Evolutionary conservation across 2,329 filamentous ascomycete species (phyloP), one percentile per base, ranked within the genome.

Genomic region (Botrytis deweyae): DNA sequence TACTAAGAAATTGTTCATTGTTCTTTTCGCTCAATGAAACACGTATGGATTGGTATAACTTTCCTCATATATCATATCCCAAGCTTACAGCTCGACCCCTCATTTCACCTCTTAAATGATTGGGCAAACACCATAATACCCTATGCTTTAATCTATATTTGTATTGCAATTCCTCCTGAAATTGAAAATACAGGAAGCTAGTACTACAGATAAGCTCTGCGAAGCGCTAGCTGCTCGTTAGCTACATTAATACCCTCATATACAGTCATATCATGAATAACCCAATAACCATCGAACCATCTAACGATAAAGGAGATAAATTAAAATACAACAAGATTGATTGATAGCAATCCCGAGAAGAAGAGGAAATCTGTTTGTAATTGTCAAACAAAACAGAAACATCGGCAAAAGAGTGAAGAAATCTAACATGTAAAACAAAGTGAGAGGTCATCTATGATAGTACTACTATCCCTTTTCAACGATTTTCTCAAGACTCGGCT

Each of bases 401-500:
- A 12, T n/a, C 49, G 49, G 49, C 49, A 52, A 52, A 52, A 52
- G 49, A 6, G 25, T 52, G 3, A 52, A n/a, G 12, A 52, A n/a
- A 52, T n/a, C 25, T n/a, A 16, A n/a, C 4, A 52, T 12, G 22
- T 52, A 16, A 6, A n/a, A 12, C 4, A 52, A 52, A 52, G 49
- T 6, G 25, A 14, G 49, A n/a, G 49, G 25, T 6, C 22, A 52
- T n/a, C 25, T 10, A 52, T 25, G 14, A 12, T 14, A 20, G 49
- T 25, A n/a, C 49, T n/a, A 52, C 25, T n/a, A 5, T 52, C 25
- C 25, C 22, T 52, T 52, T 52, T 52, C 49, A 12, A 52, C 5
- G 22, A n/a, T 7, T 14, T 12, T 14, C n/a, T 52, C 25, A 52
- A n/a, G 49, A 67, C 12, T 77, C 73, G 25, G 84, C 84, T 70